These are phyloP conservation scores for Populus hybrid DNA, from an alignment of 441 rosid genomes.

Conservation along the genomic window DNA sequence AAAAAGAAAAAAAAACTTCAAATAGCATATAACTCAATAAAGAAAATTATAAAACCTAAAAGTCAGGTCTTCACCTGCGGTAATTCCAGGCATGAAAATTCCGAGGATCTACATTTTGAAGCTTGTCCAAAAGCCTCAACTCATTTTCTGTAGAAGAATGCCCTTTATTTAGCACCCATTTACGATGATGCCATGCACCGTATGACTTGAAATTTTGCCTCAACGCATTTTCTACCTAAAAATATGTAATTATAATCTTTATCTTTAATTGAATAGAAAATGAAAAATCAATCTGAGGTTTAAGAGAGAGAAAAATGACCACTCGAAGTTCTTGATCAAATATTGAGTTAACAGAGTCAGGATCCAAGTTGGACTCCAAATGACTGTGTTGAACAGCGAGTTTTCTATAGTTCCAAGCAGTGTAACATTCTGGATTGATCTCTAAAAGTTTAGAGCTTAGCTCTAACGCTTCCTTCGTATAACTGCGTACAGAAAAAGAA, in stretches of 20 bases:
- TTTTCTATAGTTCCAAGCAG: constrained; percentile 89
- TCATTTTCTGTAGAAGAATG: constrained; percentile 66
- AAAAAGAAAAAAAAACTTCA: neutral
- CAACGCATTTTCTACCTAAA: constrained; percentile 75
- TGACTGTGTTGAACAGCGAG: constrained; percentile 58
- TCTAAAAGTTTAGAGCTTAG: constrained; percentile 74
- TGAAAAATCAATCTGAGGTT: neutral
- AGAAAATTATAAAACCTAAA: constrained; percentile 6
- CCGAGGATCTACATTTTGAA: constrained; percentile 65
- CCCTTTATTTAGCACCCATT: constrained; percentile 79
- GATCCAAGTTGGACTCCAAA: constrained; percentile 37
- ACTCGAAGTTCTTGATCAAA: constrained; percentile 67
- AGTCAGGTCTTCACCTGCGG: constrained; percentile 51
- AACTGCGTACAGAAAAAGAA: constrained; percentile 37
- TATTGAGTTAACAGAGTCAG: constrained; percentile 41
- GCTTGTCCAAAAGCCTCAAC: constrained; percentile 54
- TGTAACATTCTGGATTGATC: constrained; percentile 80
- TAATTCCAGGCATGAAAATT: constrained; percentile 94
- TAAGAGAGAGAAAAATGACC: constrained; percentile 33
- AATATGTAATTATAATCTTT: neutral
- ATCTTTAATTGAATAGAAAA: neutral
- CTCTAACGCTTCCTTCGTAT: constrained; percentile 70
- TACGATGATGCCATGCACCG: constrained; percentile 94
- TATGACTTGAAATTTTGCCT: constrained; percentile 79
- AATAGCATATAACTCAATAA: neutral